Percentiles rank a stretch among this genome's conserved stretches.
Conservation (phyloP, 805 yeast genomes). For the Lipomyces yamanashiensis region DNA sequence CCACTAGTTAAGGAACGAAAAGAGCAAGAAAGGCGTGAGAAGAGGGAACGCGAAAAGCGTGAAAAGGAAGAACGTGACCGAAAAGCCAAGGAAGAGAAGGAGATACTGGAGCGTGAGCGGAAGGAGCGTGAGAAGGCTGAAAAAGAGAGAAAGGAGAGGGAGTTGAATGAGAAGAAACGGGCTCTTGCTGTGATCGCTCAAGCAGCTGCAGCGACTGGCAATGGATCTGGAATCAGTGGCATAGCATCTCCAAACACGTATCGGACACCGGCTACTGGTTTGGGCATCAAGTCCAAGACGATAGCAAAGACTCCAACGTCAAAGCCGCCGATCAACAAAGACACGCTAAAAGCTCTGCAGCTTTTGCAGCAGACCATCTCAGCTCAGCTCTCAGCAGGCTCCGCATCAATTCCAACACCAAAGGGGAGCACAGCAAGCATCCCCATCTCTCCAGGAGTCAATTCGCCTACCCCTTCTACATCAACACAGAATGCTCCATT, state of each 20-base stretch:
- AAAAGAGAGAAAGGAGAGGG: conserved; percentile 33
- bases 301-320: conserved; percentile 21
- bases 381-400: conserved; percentile 55
- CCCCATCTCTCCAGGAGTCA: neutral
- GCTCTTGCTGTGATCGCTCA: conserved; percentile 28
- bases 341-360: conserved; percentile 74
- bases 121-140: conserved; percentile 28
- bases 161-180: conserved; percentile 37
- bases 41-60: conserved; percentile 40
- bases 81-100: conserved; percentile 46
- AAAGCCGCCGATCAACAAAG: conserved; percentile 45
- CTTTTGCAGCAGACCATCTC: conserved; percentile 86
- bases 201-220: conserved; percentile 28
- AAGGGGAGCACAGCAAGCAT: neutral
- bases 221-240: conserved; percentile 5
- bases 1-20: conserved; percentile 57
- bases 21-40: conserved; percentile 60
- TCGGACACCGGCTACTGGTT: neutral
- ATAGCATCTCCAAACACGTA: neutral
- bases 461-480: neutral
- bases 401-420: neutral
- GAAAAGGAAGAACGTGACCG: conserved; percentile 44
- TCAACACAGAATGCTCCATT: neutral
- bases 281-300: neutral
- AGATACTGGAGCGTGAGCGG: conserved; percentile 38